Conservation (phyloP, 2,329 filamentous ascomycete genomes). For the Aureobasidium mangrovei region DNA sequence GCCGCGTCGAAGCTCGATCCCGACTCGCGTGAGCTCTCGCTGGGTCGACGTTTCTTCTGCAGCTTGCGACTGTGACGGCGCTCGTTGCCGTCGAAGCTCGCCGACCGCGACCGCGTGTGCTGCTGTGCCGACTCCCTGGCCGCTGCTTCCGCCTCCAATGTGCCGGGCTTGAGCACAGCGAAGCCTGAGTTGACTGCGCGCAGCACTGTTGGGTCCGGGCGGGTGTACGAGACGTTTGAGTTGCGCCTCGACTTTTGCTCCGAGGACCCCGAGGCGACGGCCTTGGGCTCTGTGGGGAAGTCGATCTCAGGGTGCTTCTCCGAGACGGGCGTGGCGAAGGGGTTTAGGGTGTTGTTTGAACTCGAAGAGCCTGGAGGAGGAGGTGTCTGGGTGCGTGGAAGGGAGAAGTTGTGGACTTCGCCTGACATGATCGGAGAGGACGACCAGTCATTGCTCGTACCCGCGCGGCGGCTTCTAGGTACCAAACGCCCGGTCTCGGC, state of each 20-base stretch:
- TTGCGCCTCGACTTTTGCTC: background rate
- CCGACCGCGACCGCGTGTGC: background rate
- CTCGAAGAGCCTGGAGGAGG: conserved; percentile 5
- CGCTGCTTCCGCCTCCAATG: conserved; percentile 20
- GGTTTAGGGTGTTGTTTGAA: background rate
- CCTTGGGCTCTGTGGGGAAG: background rate
- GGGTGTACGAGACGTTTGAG: conserved; percentile 10
- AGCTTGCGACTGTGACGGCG: conserved; percentile 19
- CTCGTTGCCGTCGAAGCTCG: conserved; percentile 1
- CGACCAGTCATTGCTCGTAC: conserved; percentile 31
- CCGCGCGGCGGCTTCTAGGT: conserved; percentile 31
- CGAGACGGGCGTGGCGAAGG: conserved; percentile 8
- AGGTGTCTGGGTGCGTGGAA: background rate
- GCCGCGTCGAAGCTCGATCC: conserved; percentile 2
- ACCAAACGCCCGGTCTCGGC: conserved; percentile 43
- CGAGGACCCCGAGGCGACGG: background rate
- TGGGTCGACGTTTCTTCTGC: conserved; percentile 26
- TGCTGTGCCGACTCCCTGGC: conserved; percentile 7
- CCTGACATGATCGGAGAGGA: conserved; percentile 15
- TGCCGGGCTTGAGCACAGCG: conserved; percentile 28
- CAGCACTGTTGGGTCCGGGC: conserved; percentile 13
- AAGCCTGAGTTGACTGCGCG: conserved; percentile 24
- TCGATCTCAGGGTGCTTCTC: conserved; percentile 8
- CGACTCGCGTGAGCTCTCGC: conserved; percentile 17
- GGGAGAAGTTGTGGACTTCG: conserved; percentile 6